phyloP scores from a whole-genome alignment of 2,329 filamentous ascomycete species.

The Coccinonectria pachysandricola region DNA sequence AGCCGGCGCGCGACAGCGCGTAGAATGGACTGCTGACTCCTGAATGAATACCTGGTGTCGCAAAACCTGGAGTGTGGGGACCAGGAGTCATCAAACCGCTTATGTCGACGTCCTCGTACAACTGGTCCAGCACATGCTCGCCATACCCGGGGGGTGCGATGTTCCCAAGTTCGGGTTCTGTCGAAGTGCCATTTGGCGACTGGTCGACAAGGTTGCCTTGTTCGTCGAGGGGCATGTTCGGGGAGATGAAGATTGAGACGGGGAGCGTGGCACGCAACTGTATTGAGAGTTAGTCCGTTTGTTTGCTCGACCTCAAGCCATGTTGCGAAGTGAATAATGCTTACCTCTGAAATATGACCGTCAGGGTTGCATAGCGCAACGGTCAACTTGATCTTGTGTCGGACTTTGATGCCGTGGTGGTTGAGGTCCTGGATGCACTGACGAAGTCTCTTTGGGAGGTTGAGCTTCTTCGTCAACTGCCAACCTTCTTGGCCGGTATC shows the following conservation, averaged over 20 bases:
- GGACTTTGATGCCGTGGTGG: slow-evolving; percentile 77
- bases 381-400: slow-evolving; percentile 86
- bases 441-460: slow-evolving; percentile 71
- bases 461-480: slow-evolving; percentile 48
- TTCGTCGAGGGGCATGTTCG: slow-evolving; percentile 80
- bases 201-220: slow-evolving; percentile 67
- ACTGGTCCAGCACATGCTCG: slow-evolving; percentile 76
- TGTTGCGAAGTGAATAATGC: no score
- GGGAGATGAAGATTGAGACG: slow-evolving; percentile 89
- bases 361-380: slow-evolving; percentile 91
- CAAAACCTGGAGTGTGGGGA: no score
- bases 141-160: slow-evolving; percentile 89
- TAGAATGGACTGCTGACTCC: slow-evolving; percentile 75
- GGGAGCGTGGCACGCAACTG: slow-evolving; percentile 81
- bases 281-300: no score
- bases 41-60: slow-evolving; percentile 61
- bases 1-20: slow-evolving; percentile 61
- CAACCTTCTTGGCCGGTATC: slow-evolving; percentile 59
- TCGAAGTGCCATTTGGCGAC: slow-evolving; percentile 34
- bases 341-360: slow-evolving; percentile 81
- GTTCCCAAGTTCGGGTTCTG: slow-evolving; percentile 46
- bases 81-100: slow-evolving; percentile 46
- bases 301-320: no score
- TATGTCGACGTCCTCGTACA: slow-evolving; percentile 80
- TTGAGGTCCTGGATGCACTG: slow-evolving; percentile 86